Conservation (phyloP, 2,329 filamentous ascomycete genomes). For the Fusarium anguioides region DNA sequence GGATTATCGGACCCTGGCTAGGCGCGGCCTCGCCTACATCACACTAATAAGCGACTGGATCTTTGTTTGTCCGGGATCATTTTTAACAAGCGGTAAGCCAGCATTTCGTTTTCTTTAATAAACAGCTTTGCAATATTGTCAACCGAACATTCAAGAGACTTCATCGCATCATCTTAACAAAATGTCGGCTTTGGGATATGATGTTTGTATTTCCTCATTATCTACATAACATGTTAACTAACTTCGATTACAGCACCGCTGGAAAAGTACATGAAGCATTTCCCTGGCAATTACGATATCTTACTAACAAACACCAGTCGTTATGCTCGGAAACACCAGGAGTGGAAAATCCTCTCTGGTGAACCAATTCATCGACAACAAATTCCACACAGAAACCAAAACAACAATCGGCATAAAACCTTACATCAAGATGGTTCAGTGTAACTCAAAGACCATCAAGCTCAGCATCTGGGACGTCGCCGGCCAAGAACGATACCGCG, state of each 20-base stretch:
- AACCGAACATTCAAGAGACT: accelerated
- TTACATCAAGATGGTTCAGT: background rate
- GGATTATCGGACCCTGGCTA: background rate
- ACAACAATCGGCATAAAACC: constrained; percentile 8
- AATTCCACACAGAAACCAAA: background rate
- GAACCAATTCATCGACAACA: background rate
- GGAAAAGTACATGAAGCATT: background rate
- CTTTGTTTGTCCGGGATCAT: background rate
- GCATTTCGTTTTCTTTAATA: background rate
- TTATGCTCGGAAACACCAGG: background rate
- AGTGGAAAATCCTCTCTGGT: constrained; percentile 13
- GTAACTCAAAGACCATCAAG: background rate
- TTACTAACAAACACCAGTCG: background rate
- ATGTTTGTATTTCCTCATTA: background rate
- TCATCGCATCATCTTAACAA: background rate
- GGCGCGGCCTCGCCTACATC: background rate
- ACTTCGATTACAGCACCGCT: background rate
- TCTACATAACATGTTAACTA: accelerated
- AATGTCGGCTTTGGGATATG: background rate
- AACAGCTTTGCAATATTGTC: background rate
- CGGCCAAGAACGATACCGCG: background rate
- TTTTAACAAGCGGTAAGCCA: constrained; percentile 1
- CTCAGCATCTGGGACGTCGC: constrained; percentile 8
- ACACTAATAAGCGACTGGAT: background rate
- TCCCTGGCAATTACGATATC: accelerated